Conservation (phyloP, 768 basidiomycete species). For the Agaricus sinodeliciosus region DNA sequence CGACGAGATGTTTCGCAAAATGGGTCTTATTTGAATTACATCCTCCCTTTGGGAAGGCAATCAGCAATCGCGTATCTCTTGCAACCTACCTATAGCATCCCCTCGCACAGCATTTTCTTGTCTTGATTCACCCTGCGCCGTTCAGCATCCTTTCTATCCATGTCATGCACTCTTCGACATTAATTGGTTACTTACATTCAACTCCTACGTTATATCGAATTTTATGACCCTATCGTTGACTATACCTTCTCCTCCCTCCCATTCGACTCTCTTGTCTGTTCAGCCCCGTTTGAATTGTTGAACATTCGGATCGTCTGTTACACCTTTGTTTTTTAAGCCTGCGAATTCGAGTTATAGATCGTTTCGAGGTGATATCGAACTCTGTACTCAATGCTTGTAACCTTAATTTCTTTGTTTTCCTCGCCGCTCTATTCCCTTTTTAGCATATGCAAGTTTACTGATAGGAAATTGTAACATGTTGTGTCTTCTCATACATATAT, state of each 20-base stretch:
- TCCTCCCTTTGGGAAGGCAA: neutral
- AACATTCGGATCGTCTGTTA: neutral
- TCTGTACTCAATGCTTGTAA: neutral
- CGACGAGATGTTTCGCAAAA: conserved; percentile 74
- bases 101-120: neutral
- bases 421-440: neutral
- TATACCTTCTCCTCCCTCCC: too few species aligned
- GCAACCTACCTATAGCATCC: neutral
- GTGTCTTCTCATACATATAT: neutral
- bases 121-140: neutral
- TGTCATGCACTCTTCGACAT: neutral
- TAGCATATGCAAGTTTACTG: neutral
- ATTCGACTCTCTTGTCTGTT: neutral
- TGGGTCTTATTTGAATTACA: conserved; percentile 39
- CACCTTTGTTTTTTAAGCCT: neutral
- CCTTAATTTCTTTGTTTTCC: neutral
- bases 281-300: too few species aligned
- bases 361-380: neutral
- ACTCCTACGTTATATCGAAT: neutral
- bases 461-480: conserved; percentile 5
- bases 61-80: neutral
- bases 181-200: neutral
- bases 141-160: neutral
- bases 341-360: too few species aligned
- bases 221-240: too few species aligned